phyloP scores from a whole-genome alignment of 2,329 filamentous ascomycete species.

The Aspergillus sp. region DNA sequence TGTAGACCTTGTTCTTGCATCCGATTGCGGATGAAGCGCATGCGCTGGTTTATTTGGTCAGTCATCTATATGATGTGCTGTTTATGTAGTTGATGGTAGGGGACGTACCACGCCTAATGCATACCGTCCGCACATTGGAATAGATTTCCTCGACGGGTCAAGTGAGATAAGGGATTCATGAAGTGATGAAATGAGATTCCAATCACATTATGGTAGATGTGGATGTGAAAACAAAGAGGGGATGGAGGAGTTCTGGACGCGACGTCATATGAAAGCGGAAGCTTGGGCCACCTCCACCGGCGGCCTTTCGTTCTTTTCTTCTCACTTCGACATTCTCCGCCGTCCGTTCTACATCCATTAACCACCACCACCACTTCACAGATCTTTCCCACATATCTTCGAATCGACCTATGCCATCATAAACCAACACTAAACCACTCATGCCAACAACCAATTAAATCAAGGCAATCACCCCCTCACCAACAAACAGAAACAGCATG shows the following conservation, averaged over 20 bases:
- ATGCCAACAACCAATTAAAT: neutral
- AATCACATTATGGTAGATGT: neutral
- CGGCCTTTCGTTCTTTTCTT: neutral
- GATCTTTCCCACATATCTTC: no score
- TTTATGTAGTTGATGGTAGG: neutral
- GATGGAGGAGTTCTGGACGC: neutral
- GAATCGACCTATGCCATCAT: neutral
- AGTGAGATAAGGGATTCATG: neutral
- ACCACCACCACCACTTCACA: neutral
- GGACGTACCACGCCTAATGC: slow-evolving; percentile 57
- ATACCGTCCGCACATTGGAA: slow-evolving; percentile 68
- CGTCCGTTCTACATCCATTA: neutral
- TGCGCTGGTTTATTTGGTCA: slow-evolving; percentile 55
- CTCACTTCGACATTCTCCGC: neutral
- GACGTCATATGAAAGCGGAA: neutral
- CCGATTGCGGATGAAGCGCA: slow-evolving; percentile 71
- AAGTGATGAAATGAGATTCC: neutral
- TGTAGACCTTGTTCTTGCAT: slow-evolving; percentile 73
- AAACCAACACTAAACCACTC: neutral
- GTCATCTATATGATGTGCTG: slow-evolving; percentile 8
- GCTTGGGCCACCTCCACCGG: neutral
- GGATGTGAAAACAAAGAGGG: neutral
- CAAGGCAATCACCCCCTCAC: neutral
- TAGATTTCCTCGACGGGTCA: neutral
- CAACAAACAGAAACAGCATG: slow-evolving; percentile 19